A percentile compares a stretch with the other conserved stretches of the same genome.
phyloP scores from a whole-genome alignment of 768 basidiomycete genomes.

The Boletus pseudopeckii region DNA sequence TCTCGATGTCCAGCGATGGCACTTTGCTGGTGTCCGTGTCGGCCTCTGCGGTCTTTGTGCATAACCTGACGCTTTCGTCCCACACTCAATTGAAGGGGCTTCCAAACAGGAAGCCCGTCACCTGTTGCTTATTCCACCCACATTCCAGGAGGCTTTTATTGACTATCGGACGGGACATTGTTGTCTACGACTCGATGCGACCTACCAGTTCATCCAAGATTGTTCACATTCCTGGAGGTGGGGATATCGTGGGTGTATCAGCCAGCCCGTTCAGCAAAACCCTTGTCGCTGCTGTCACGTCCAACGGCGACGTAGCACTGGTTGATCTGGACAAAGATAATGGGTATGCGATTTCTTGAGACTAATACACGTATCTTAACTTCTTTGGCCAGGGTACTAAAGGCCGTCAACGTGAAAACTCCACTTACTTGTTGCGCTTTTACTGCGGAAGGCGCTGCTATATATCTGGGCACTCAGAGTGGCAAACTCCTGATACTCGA shows the following conservation, averaged over 20 bases:
- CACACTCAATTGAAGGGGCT: slow-evolving; percentile 56
- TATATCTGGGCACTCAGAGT: slow-evolving; percentile 62
- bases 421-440: slow-evolving; percentile 61
- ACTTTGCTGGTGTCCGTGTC: slow-evolving; percentile 58
- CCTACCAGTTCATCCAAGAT: slow-evolving; percentile 54
- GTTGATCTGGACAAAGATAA: slow-evolving; percentile 76
- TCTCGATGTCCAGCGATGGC: slow-evolving; percentile 59
- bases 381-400: slow-evolving; percentile 46
- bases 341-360: slow-evolving; percentile 40
- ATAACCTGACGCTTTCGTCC: slow-evolving; percentile 54
- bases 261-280: slow-evolving; percentile 79
- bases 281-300: slow-evolving; percentile 55
- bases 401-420: slow-evolving; percentile 51
- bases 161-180: slow-evolving; percentile 46
- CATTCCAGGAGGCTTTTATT: slow-evolving; percentile 61
- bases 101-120: slow-evolving; percentile 38
- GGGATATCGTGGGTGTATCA: slow-evolving; percentile 53
- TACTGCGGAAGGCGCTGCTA: slow-evolving; percentile 63
- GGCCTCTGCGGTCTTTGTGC: slow-evolving; percentile 49
- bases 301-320: slow-evolving; percentile 51
- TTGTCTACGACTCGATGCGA: slow-evolving; percentile 61
- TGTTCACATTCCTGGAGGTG: slow-evolving; percentile 46
- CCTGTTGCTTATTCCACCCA: slow-evolving; percentile 57
- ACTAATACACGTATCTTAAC: not conserved
- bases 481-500: slow-evolving; percentile 65